These are phyloP conservation scores for Ochromonas danica DNA, from an alignment of 108 stramenopile genomes.

Conservation along the genomic window DNA sequence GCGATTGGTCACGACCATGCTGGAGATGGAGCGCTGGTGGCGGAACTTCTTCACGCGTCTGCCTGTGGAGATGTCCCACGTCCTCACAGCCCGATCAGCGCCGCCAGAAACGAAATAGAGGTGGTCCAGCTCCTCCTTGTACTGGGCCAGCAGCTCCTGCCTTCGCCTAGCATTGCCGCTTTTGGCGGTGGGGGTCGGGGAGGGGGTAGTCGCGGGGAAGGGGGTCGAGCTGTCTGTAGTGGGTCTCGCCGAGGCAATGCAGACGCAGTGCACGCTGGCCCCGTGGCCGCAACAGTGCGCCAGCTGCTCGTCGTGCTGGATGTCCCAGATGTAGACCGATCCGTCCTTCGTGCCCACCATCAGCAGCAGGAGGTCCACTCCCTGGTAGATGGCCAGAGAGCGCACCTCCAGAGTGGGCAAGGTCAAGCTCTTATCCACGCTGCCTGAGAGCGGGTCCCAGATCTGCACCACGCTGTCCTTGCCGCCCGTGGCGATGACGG, in stretches of 20 bases:
- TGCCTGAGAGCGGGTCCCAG: background rate
- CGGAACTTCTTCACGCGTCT: conserved; percentile 29
- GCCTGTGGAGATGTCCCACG: background rate
- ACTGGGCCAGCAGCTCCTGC: background rate
- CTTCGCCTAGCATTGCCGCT: too few species aligned
- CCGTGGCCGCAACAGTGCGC: conserved; percentile 2
- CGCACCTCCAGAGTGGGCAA: conserved; percentile 20
- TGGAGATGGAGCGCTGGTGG: conserved; percentile 5
- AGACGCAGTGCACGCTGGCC: conserved; percentile 4
- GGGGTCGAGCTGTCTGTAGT: background rate
- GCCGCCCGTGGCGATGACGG: conserved; percentile 26
- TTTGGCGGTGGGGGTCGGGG: too few species aligned
- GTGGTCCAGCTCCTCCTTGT: background rate
- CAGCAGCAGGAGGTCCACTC: background rate
- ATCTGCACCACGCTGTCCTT: conserved; percentile 24
- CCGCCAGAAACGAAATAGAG: conserved; percentile 23
- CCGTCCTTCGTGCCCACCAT: background rate
- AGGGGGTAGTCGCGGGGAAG: background rate
- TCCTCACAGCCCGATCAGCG: conserved; percentile 21
- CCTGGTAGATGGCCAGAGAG: conserved; percentile 8
- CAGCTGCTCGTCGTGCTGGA: background rate
- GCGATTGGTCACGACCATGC: background rate
- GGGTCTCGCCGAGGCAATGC: background rate
- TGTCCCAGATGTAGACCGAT: conserved; percentile 19
- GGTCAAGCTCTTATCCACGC: background rate